A percentile compares a stretch with the other conserved stretches of the same genome.
Evolutionary conservation across 768 basidiomycete genomes (phyloP).

Genomic region (Phlebiopsis gigantea): DNA sequence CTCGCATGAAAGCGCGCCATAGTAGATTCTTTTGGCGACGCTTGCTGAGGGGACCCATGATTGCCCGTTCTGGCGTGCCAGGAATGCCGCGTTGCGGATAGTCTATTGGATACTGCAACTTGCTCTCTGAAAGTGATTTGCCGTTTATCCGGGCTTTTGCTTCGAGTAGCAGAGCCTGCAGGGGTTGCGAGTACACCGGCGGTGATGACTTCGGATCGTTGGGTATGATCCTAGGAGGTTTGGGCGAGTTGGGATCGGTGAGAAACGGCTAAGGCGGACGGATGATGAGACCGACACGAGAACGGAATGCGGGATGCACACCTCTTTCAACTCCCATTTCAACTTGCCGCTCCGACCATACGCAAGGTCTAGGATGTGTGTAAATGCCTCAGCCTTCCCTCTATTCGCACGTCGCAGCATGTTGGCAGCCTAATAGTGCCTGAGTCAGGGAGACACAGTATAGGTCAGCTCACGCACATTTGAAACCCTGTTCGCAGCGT

Average conservation of each 20-base stretch:
- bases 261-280: slow-evolving; percentile 45
- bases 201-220: slow-evolving; percentile 50
- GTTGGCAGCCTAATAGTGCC: neutral
- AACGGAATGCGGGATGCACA: slow-evolving; percentile 24
- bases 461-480: neutral
- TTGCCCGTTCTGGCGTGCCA: slow-evolving; percentile 47
- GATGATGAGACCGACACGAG: slow-evolving; percentile 4
- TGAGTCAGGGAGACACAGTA: neutral
- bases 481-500: neutral
- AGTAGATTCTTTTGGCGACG: slow-evolving; percentile 70
- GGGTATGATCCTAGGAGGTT: slow-evolving; percentile 46
- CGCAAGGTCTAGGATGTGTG: slow-evolving; percentile 57
- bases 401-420: slow-evolving; percentile 47
- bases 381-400: slow-evolving; percentile 45
- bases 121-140: slow-evolving; percentile 36
- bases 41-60: slow-evolving; percentile 66
- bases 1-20: slow-evolving; percentile 54
- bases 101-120: slow-evolving; percentile 45
- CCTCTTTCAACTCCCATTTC: slow-evolving; percentile 63
- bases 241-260: slow-evolving; percentile 36
- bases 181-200: slow-evolving; percentile 59
- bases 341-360: slow-evolving; percentile 75
- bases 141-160: slow-evolving; percentile 34
- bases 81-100: slow-evolving; percentile 56
- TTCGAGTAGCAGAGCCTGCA: slow-evolving; percentile 58